A percentile compares a stretch with the other conserved stretches of the same genome.
phyloP scores from a whole-genome alignment of 2,329 filamentous ascomycete genomes.

The Scortechinia acanthostroma region DNA sequence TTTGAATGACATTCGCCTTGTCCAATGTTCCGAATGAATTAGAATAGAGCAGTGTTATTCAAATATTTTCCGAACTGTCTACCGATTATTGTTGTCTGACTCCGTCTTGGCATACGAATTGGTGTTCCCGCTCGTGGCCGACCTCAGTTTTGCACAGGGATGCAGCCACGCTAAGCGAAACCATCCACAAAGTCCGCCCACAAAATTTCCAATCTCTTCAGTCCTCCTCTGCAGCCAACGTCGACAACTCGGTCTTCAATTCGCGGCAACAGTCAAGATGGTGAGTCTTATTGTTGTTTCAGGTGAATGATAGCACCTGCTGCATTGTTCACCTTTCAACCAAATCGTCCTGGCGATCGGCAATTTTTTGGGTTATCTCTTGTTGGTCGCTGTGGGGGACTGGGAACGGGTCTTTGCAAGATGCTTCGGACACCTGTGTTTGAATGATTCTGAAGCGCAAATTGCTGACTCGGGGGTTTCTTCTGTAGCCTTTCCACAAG shows the following conservation, averaged over 20 bases:
- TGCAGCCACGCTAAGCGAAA: conserved; percentile 3
- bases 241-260: conserved; percentile 1
- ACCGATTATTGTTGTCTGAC: too few relatives aligned
- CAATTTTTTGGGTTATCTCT: conserved; percentile 1
- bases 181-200: conserved; percentile 1
- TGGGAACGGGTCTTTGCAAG: conserved; percentile 77
- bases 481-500: conserved; percentile 78
- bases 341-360: too few relatives aligned
- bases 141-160: neutral
- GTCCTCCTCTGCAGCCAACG: neutral
- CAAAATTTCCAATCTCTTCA: neutral
- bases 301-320: neutral
- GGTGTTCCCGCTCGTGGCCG: conserved; percentile 1
- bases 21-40: neutral
- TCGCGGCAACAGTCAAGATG: conserved; percentile 1
- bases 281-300: neutral
- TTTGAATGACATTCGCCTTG: too few relatives aligned
- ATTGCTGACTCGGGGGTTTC: conserved; percentile 91
- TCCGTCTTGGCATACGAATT: too few relatives aligned
- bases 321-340: neutral
- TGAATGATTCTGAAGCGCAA: conserved; percentile 87
- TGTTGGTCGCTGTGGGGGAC: neutral
- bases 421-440: conserved; percentile 97
- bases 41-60: neutral
- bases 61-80: too few relatives aligned